Percentiles rank a stretch among this genome's conserved stretches.
Conservation (phyloP, 1,284 basidiomycete species). For the Chiua sp. region DNA sequence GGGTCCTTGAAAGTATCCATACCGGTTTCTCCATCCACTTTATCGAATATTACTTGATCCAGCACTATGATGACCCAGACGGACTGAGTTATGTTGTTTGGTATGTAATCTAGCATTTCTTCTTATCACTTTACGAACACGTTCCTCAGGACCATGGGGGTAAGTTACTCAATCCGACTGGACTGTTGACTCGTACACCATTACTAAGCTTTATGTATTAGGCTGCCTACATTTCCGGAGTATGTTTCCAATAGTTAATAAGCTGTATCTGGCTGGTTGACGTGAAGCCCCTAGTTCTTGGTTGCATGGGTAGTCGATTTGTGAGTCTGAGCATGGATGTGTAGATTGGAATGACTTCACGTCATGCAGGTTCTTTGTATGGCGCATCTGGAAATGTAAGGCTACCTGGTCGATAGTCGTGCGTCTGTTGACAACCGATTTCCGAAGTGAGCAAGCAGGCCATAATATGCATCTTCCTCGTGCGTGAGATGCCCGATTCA, state of each 20-base stretch:
- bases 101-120: slow-evolving; percentile 1
- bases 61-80: neutral
- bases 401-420: too few species aligned
- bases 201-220: too few species aligned
- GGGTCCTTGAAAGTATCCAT: slow-evolving; percentile 9
- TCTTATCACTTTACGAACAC: too few species aligned
- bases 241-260: neutral
- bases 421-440: too few species aligned
- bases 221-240: slow-evolving; percentile 8
- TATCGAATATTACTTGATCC: slow-evolving; percentile 13
- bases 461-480: slow-evolving; percentile 8
- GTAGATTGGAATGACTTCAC: too few species aligned
- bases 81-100: slow-evolving; percentile 1
- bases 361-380: slow-evolving; percentile 14
- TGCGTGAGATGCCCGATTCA: too few species aligned
- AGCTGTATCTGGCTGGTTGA: too few species aligned
- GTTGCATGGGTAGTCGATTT: slow-evolving; percentile 7
- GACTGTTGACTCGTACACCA: neutral
- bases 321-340: slow-evolving; percentile 2
- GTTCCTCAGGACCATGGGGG: slow-evolving; percentile 10
- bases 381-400: slow-evolving; percentile 19
- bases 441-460: slow-evolving; percentile 9
- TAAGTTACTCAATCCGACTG: neutral
- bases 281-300: slow-evolving; percentile 1
- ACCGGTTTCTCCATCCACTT: slow-evolving; percentile 13